Conservation (phyloP, 495 filamentous ascomycete genomes). For the Baudoinia panamericana region DNA sequence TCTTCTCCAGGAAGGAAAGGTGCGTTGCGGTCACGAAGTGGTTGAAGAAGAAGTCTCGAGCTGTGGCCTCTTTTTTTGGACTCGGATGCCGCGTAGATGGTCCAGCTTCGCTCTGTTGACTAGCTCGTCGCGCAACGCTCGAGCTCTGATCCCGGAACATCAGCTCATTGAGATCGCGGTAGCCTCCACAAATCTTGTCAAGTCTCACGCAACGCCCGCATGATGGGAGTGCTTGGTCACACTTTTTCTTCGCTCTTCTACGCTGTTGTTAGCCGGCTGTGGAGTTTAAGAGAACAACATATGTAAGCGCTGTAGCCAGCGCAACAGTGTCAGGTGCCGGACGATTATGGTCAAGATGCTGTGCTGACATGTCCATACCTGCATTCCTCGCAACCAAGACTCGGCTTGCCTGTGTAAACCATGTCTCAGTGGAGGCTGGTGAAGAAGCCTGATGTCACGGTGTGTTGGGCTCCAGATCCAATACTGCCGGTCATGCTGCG, state of each 20-base stretch:
- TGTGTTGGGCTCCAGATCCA: no score
- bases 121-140: constrained; percentile 6
- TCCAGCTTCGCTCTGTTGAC: not conserved
- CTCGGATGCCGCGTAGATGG: not conserved
- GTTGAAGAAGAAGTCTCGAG: constrained; percentile 8
- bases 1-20: constrained; percentile 5
- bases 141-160: constrained; percentile 11
- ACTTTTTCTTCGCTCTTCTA: constrained; percentile 13
- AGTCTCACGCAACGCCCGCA: constrained; percentile 15
- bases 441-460: no score
- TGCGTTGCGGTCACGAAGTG: constrained; percentile 7
- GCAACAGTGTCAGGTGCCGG: not conserved
- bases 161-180: constrained; percentile 12
- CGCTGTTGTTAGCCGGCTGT: not conserved
- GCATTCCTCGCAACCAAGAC: constrained; percentile 15
- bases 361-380: constrained; percentile 2
- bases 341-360: not conserved
- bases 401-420: constrained; percentile 14
- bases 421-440: no score
- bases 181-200: constrained; percentile 13
- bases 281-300: no score
- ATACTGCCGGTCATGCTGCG: no score
- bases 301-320: no score
- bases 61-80: not conserved
- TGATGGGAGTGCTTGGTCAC: constrained; percentile 13